phyloP scores from a whole-genome alignment of 352 stramenopile genomes.

The Globisporangium perplexum region DNA sequence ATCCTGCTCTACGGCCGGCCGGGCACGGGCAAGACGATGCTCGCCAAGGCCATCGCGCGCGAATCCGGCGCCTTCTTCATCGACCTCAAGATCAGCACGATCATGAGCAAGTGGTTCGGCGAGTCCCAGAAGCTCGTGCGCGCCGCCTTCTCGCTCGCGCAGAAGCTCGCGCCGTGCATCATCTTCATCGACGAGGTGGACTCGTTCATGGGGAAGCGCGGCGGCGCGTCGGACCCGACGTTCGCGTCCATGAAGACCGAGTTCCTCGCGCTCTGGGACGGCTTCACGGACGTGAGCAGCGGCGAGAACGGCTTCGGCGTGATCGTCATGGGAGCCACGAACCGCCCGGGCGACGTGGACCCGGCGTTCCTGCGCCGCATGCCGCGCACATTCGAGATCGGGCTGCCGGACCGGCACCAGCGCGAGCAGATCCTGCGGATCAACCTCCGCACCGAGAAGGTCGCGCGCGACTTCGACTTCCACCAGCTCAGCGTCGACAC shows the following conservation, averaged over 20 bases:
- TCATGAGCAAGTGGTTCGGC: slow-evolving; percentile 91
- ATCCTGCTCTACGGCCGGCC: slow-evolving; percentile 82
- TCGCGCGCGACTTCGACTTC: slow-evolving; percentile 80
- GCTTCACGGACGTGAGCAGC: slow-evolving; percentile 84
- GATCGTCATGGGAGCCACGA: slow-evolving; percentile 96
- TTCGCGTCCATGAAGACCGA: slow-evolving; percentile 91
- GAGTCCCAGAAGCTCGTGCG: slow-evolving; percentile 93
- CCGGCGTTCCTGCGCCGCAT: slow-evolving; percentile 94
- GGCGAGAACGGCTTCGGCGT: slow-evolving; percentile 82
- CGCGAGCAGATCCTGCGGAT: slow-evolving; percentile 93
- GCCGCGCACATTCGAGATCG: slow-evolving; percentile 94
- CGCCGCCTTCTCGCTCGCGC: slow-evolving; percentile 90
- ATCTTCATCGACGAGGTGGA: slow-evolving; percentile 99
- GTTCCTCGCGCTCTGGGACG: slow-evolving; percentile 98
- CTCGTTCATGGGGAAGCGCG: slow-evolving; percentile 88
- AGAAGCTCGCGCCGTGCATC: slow-evolving; percentile 94
- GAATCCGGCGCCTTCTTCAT: slow-evolving; percentile 90
- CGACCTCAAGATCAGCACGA: slow-evolving; percentile 85
- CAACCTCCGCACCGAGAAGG: slow-evolving; percentile 85
- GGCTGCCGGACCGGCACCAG: slow-evolving; percentile 81
- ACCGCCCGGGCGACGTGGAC: slow-evolving; percentile 90
- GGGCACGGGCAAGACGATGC: slow-evolving; percentile 89
- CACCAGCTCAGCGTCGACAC: slow-evolving; percentile 78
- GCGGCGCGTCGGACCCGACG: slow-evolving; percentile 70
- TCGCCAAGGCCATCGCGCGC: slow-evolving; percentile 94